phyloP scores from a whole-genome alignment of 352 stramenopile genomes.

The Pythium apleroticum region DNA sequence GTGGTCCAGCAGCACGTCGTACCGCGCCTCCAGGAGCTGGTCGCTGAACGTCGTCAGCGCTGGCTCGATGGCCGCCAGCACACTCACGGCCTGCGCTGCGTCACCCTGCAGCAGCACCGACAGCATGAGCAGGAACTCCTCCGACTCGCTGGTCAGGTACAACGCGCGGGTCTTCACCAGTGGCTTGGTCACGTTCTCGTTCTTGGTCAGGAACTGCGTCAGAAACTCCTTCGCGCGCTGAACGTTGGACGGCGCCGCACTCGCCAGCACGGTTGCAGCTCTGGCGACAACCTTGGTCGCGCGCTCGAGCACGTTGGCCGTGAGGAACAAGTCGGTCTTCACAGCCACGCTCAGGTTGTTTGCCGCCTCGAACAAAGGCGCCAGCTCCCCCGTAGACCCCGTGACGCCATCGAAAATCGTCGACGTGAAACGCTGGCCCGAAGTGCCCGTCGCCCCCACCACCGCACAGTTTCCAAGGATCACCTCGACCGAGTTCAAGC shows the following conservation, averaged over 20 bases:
- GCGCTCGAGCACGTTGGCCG: conserved; percentile 3
- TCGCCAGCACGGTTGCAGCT: neutral
- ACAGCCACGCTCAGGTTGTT: neutral
- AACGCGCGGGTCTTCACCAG: neutral
- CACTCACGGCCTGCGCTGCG: neutral
- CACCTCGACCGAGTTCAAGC: neutral
- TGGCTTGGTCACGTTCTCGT: conserved; percentile 5
- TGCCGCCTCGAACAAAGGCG: conserved; percentile 1
- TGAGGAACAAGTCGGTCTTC: conserved; percentile 8
- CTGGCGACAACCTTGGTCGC: neutral
- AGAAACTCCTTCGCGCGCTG: conserved; percentile 9
- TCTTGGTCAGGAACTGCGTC: conserved; percentile 14
- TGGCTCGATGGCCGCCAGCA: conserved; percentile 5
- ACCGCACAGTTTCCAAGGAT: neutral
- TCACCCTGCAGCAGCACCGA: conserved; percentile 6
- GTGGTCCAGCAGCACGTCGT: conserved; percentile 12
- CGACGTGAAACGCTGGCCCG: conserved; percentile 10
- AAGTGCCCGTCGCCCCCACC: neutral
- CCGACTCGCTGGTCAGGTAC: conserved; percentile 11
- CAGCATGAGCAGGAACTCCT: conserved; percentile 7
- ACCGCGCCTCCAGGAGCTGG: conserved; percentile 12
- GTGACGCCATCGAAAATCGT: neutral
- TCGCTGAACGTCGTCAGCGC: conserved; percentile 7
- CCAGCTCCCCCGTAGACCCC: neutral
- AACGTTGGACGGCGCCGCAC: neutral